Conservation (phyloP, 352 stramenopile species). For the Phytophthora megakarya region DNA sequence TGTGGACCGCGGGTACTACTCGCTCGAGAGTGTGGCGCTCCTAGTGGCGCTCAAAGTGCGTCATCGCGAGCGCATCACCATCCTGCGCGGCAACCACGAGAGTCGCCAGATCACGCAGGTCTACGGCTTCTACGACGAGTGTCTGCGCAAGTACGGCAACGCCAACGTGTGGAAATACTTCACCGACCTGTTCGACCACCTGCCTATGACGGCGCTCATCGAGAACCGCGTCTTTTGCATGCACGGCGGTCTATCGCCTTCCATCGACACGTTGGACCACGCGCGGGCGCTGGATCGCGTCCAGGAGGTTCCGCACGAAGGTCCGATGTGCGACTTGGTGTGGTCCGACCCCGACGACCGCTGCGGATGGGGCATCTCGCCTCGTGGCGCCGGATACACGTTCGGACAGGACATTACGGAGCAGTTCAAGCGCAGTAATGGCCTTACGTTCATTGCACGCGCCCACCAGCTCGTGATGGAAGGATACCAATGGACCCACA, state of each 20-base stretch:
- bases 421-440: slow-evolving; percentile 91
- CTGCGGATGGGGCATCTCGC: slow-evolving; percentile 87
- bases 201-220: slow-evolving; percentile 89
- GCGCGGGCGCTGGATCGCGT: slow-evolving; percentile 82
- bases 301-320: slow-evolving; percentile 88
- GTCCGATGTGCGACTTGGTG: slow-evolving; percentile 88
- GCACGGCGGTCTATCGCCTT: slow-evolving; percentile 88
- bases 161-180: slow-evolving; percentile 93
- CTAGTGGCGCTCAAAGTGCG: slow-evolving; percentile 87
- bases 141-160: slow-evolving; percentile 96
- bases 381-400: slow-evolving; percentile 84
- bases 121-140: slow-evolving; percentile 87
- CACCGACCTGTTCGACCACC: slow-evolving; percentile 88
- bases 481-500: slow-evolving; percentile 93
- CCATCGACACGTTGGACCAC: slow-evolving; percentile 89
- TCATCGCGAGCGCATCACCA: slow-evolving; percentile 86
- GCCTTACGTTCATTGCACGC: slow-evolving; percentile 85
- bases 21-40: slow-evolving; percentile 82
- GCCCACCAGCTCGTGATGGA: slow-evolving; percentile 94
- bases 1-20: slow-evolving; percentile 90
- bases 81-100: slow-evolving; percentile 85
- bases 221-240: slow-evolving; percentile 91
- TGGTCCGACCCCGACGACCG: slow-evolving; percentile 91
- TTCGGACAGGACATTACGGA: slow-evolving; percentile 90
- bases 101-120: slow-evolving; percentile 82